Conservation (phyloP, 106 monocot genomes). For the Cymbidium sinense region DNA sequence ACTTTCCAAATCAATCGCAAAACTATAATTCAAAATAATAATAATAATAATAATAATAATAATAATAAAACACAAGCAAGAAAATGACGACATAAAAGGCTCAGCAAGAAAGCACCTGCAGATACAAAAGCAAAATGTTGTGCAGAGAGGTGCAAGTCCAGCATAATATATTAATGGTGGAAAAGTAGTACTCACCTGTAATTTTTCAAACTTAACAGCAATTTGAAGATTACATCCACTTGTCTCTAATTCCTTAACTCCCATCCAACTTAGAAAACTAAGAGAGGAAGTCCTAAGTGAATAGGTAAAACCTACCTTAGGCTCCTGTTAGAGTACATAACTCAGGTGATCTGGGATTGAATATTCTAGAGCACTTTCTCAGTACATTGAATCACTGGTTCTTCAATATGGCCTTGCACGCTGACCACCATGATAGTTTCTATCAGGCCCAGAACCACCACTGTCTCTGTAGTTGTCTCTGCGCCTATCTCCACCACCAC, state of each 20-base stretch:
- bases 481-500: background rate
- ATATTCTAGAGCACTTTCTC: constrained; percentile 3
- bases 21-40: background rate
- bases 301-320: constrained; percentile 10
- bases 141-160: background rate
- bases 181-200: constrained; percentile 10
- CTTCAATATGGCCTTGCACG: constrained; percentile 3
- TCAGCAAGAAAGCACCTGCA: constrained; percentile 2
- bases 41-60: background rate
- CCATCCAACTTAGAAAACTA: background rate
- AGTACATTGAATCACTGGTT: constrained; percentile 2
- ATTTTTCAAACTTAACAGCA: constrained; percentile 3
- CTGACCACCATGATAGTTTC: constrained; percentile 8
- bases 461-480: background rate
- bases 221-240: constrained; percentile 11
- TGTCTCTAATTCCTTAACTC: constrained; percentile 6
- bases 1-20: background rate
- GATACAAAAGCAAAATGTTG: background rate
- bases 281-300: constrained; percentile 5
- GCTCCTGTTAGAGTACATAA: constrained; percentile 3
- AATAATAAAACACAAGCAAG: background rate
- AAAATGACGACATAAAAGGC: background rate
- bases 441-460: constrained; percentile 10
- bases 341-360: constrained; percentile 1
- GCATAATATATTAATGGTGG: constrained; percentile 4